phyloP scores from a whole-genome alignment of 352 stramenopile genomes.

The Thraustochytrium striatum region DNA sequence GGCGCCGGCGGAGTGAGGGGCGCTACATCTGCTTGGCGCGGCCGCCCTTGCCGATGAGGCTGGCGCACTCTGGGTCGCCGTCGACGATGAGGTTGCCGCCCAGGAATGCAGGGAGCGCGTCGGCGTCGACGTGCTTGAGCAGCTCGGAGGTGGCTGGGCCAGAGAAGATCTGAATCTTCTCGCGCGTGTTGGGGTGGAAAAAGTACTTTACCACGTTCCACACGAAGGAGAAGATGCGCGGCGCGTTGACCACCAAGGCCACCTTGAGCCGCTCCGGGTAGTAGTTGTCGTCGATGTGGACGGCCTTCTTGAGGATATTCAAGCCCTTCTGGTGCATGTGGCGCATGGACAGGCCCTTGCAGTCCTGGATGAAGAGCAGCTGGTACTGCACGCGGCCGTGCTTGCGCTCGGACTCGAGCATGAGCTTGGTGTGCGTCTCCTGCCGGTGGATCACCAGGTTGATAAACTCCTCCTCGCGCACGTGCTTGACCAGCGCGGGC shows the following conservation, averaged over 20 bases:
- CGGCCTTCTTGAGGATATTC: neutral
- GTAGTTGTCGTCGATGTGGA: conserved; percentile 31
- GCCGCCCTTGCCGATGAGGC: neutral
- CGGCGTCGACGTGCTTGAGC: neutral
- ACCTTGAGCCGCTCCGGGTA: conserved; percentile 48
- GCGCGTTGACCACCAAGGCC: conserved; percentile 45
- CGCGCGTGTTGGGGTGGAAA: conserved; percentile 40
- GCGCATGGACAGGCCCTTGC: conserved; percentile 27
- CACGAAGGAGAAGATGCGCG: conserved; percentile 41
- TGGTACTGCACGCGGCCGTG: conserved; percentile 10
- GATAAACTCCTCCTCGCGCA: conserved; percentile 20
- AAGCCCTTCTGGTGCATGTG: conserved; percentile 12
- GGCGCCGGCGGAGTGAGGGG: too few relatives aligned
- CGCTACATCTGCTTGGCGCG: too few relatives aligned
- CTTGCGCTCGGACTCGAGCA: neutral
- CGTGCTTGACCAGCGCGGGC: neutral
- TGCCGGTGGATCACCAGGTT: neutral
- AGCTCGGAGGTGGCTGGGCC: neutral
- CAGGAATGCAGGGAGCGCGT: conserved; percentile 22
- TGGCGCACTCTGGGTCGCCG: neutral
- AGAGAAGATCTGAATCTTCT: conserved; percentile 34
- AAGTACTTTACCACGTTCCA: conserved; percentile 48
- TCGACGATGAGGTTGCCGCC: conserved; percentile 32
- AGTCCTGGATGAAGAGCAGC: conserved; percentile 26
- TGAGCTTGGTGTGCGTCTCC: neutral